phyloP scores from a whole-genome alignment of 129 eudicot genomes.

The Mikania micrantha region DNA sequence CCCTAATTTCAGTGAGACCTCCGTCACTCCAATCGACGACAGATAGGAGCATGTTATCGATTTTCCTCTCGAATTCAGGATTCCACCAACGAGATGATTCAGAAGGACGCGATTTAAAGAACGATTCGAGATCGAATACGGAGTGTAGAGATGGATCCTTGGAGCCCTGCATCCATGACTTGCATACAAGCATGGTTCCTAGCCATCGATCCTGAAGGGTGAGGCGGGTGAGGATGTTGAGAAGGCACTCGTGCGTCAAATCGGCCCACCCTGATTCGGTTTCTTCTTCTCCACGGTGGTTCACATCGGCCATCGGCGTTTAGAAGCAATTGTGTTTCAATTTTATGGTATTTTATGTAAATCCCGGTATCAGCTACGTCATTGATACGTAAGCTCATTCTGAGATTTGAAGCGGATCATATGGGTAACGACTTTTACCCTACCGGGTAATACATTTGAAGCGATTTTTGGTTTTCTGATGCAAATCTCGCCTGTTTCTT shows the following conservation, averaged over 20 bases:
- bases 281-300: conserved; percentile 17
- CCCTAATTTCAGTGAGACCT: conserved; percentile 49
- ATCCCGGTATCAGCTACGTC: not conserved
- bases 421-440: no score
- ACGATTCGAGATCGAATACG: conserved; percentile 52
- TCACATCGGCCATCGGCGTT: conserved; percentile 39
- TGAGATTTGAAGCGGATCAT: no score
- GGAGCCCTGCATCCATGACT: conserved; percentile 68
- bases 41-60: conserved; percentile 66
- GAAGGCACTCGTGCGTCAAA: conserved; percentile 74
- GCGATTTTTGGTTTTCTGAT: no score
- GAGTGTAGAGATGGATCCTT: conserved; percentile 72
- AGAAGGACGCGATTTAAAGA: conserved; percentile 41
- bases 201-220: conserved; percentile 61
- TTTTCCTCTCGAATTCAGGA: conserved; percentile 46
- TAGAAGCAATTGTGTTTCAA: not conserved
- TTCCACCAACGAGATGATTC: conserved; percentile 75
- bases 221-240: conserved; percentile 75
- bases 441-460: no score
- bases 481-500: no score
- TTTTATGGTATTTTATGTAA: not conserved
- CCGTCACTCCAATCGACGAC: conserved; percentile 61
- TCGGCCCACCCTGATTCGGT: conserved; percentile 66
- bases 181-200: conserved; percentile 68
- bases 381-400: no score